phyloP scores from a whole-genome alignment of 805 yeast genomes.

The Candida wancherniae region DNA sequence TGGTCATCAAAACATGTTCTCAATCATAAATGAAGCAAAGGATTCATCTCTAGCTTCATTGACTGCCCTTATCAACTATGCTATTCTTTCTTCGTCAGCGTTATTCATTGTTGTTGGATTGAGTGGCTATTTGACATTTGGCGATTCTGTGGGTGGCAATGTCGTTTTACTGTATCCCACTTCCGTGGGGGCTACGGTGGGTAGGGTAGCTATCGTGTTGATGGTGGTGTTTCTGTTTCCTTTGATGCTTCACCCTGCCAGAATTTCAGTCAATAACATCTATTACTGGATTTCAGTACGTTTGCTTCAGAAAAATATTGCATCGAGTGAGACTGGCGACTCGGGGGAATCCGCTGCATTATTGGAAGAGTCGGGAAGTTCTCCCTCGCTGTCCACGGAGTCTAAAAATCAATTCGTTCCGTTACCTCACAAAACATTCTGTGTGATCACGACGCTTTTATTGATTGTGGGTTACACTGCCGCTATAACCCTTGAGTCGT shows the following conservation, averaged over 20 bases:
- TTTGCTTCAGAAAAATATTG: conserved; percentile 1
- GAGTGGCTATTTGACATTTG: conserved; percentile 76
- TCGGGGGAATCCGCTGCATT: conserved; percentile 12
- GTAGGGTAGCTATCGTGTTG: conserved; percentile 73
- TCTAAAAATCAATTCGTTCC: conserved; percentile 34
- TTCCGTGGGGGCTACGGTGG: conserved; percentile 59
- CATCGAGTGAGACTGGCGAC: neutral
- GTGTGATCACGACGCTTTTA: conserved; percentile 44
- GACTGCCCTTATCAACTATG: conserved; percentile 42
- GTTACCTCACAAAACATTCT: conserved; percentile 42
- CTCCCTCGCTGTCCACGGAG: neutral
- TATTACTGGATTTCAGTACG: conserved; percentile 41
- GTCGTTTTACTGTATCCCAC: conserved; percentile 73
- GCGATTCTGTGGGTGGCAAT: conserved; percentile 64
- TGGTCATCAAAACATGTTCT: conserved; percentile 93
- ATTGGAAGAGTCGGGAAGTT: conserved; percentile 6
- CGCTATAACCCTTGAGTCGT: conserved; percentile 57
- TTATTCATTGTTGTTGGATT: conserved; percentile 73
- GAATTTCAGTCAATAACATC: conserved; percentile 76
- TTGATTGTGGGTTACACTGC: conserved; percentile 46
- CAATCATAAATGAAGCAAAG: conserved; percentile 75
- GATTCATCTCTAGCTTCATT: conserved; percentile 48
- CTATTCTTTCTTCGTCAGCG: conserved; percentile 55
- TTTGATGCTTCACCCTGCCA: conserved; percentile 83
- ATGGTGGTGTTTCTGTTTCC: conserved; percentile 85